Evolutionary conservation across 441 rosid genomes (phyloP).

Genomic region (Adansonia rubrostipa): DNA sequence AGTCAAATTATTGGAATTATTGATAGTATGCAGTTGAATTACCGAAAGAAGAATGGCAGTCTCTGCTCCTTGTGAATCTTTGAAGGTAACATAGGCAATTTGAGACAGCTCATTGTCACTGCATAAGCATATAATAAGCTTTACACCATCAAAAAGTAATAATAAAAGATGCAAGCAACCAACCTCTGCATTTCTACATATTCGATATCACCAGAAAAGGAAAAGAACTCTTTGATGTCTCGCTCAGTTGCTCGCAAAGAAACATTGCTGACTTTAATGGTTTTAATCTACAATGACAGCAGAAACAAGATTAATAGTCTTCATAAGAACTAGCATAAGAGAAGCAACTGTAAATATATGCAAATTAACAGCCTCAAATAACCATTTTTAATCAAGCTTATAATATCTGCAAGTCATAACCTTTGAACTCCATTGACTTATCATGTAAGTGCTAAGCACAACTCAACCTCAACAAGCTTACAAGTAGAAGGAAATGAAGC

Average conservation of each 20-base stretch:
- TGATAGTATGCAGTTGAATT: slow-evolving; percentile 23
- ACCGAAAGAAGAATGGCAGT: slow-evolving; percentile 72
- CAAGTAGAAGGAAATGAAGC: not conserved
- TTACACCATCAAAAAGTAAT: not conserved
- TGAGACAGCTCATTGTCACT: slow-evolving; percentile 47
- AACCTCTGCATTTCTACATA: slow-evolving; percentile 56
- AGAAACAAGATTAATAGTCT: not conserved
- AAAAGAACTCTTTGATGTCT: slow-evolving; percentile 69
- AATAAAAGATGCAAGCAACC: slow-evolving; percentile 17
- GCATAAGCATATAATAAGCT: slow-evolving; percentile 25
- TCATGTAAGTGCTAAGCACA: not conserved
- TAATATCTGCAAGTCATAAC: not conserved
- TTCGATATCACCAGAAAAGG: slow-evolving; percentile 74
- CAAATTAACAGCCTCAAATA: not conserved
- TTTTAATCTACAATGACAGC: slow-evolving; percentile 44
- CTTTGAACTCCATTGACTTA: not conserved
- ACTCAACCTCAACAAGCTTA: not conserved
- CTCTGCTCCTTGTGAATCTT: slow-evolving; percentile 68
- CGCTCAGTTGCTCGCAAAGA: slow-evolving; percentile 56
- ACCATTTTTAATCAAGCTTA: not conserved
- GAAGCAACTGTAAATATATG: not conserved
- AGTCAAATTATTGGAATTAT: not conserved
- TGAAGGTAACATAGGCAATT: slow-evolving; percentile 67
- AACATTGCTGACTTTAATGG: slow-evolving; percentile 62
- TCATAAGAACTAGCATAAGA: no score